These are phyloP conservation scores for Gossypium anomalum DNA, from an alignment of 345 rosid genomes.

Conservation along the genomic window DNA sequence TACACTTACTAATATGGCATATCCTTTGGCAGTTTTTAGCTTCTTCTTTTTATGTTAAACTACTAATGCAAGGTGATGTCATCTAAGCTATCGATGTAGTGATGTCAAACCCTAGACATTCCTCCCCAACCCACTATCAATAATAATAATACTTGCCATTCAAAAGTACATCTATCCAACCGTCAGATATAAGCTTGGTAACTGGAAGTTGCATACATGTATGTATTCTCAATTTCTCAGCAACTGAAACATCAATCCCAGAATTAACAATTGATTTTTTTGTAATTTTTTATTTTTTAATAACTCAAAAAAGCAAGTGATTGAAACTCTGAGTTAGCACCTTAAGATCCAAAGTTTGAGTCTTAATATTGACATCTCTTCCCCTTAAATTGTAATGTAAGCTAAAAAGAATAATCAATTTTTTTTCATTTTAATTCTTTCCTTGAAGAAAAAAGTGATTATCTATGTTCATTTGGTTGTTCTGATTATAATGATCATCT, in stretches of 20 bases:
- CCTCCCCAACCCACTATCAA: no score
- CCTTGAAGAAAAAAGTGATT: neutral
- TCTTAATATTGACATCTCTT: no score
- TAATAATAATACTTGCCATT: neutral
- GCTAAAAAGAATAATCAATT: neutral
- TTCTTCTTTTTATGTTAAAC: neutral
- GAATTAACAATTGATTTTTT: neutral
- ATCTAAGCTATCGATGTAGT: no score
- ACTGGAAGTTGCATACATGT: neutral
- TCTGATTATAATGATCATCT: neutral
- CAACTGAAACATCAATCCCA: neutral
- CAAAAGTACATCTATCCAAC: neutral
- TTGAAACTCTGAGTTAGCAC: no score
- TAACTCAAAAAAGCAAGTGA: no score
- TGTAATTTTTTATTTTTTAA: no score
- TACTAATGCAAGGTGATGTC: neutral
- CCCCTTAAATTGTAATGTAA: no score
- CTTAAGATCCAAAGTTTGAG: no score
- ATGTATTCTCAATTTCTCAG: neutral
- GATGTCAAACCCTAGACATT: no score
- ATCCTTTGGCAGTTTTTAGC: neutral
- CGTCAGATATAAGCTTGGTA: neutral
- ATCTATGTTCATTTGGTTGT: neutral
- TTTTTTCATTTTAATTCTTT: neutral
- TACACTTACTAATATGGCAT: neutral